Conservation (phyloP, 2,329 filamentous ascomycete genomes). For the Rhynchosporium agropyri region DNA sequence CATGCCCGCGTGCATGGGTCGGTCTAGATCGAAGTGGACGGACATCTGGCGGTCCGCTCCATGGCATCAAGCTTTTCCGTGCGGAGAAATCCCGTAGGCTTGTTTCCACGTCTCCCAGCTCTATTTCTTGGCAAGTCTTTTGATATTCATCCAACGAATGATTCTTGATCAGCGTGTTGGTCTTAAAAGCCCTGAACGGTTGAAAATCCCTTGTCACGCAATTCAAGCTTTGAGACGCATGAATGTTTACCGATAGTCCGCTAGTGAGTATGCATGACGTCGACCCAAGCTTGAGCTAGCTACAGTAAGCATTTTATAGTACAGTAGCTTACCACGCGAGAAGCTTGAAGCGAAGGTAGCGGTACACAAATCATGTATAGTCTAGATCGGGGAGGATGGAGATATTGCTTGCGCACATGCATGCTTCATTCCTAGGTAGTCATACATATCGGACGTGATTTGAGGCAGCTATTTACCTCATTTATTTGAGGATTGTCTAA, state of each 20-base stretch:
- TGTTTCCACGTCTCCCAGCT: background rate
- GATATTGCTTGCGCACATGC: too few species aligned
- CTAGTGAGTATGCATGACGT: constrained; percentile 3
- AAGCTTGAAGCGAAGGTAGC: too few species aligned
- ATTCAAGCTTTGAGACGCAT: constrained; percentile 1
- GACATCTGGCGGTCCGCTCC: constrained; percentile 2
- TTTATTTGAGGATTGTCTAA: too few species aligned
- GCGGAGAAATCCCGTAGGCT: constrained; percentile 16
- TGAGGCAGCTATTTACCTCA: too few species aligned
- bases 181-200: too few species aligned
- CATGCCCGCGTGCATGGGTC: background rate
- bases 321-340: background rate
- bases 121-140: background rate
- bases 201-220: background rate
- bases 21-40: background rate
- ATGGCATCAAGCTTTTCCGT: constrained; percentile 2
- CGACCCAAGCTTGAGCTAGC: constrained; percentile 11
- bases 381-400: too few species aligned
- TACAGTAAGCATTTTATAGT: too few species aligned
- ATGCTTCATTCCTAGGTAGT: too few species aligned
- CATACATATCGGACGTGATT: too few species aligned
- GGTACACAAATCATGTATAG: too few species aligned
- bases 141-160: too few species aligned
- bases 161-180: too few species aligned
- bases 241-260: background rate